A percentile compares a stretch with the other conserved stretches of the same genome.
phyloP scores from a whole-genome alignment of 495 filamentous ascomycete genomes.

The Durotheca rogersii region DNA sequence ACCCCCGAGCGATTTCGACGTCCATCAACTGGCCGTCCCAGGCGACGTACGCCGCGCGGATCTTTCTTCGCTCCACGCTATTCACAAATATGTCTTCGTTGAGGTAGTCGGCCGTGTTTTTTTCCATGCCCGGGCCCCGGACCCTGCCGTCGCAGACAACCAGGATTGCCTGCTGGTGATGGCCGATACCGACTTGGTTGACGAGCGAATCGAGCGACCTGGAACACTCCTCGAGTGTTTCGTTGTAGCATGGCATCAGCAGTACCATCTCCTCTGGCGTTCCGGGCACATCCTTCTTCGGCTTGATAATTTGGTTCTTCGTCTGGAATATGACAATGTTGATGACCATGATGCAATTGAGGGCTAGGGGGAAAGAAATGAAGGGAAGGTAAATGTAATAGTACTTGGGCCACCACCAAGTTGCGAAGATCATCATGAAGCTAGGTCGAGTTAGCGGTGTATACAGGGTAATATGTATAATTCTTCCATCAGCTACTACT shows the following conservation, averaged over 20 bases:
- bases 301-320: constrained; percentile 21
- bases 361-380: constrained; percentile 29
- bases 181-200: constrained; percentile 27
- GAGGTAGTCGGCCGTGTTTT: constrained; percentile 68
- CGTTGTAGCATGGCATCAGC: constrained; percentile 39
- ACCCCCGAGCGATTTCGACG: constrained; percentile 66
- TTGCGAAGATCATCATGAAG: constrained; percentile 31
- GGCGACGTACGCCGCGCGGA: constrained; percentile 56
- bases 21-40: constrained; percentile 79
- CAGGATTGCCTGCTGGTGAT: constrained; percentile 64
- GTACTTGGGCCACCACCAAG: constrained; percentile 29
- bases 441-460: constrained; percentile 8
- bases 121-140: constrained; percentile 71
- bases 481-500: constrained; percentile 11
- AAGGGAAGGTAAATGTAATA: constrained; percentile 33
- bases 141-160: constrained; percentile 76
- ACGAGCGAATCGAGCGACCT: constrained; percentile 38
- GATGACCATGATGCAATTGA: constrained; percentile 32
- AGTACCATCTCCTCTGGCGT: constrained; percentile 32
- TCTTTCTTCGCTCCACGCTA: constrained; percentile 61
- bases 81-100: constrained; percentile 68
- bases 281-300: constrained; percentile 24
- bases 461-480: not conserved
- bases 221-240: constrained; percentile 31
- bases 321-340: constrained; percentile 13